Evolutionary conservation across 2,329 filamentous ascomycete genomes (phyloP), one percentile per base, ranked within the genome.

Genomic region (Cytospora schulzeri): DNA sequence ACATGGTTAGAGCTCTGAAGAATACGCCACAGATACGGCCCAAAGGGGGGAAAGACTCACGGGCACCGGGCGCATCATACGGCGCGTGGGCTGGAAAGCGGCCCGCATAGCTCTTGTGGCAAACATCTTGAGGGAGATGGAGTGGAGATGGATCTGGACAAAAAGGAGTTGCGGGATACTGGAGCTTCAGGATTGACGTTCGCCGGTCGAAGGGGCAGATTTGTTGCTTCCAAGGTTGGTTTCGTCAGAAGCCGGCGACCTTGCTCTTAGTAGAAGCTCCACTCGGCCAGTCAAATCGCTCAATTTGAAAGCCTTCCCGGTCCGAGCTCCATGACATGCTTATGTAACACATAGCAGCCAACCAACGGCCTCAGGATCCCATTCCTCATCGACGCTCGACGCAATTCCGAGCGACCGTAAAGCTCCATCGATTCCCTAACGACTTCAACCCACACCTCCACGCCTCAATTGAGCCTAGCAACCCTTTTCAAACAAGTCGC

Each of bases 21-120:
- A 53, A 62, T 41, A 54, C 62, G 55, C 62, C 54, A 59, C 28
- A 28, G 19, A n/a, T n/a, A 41, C 33, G 28, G 56, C 53, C 29
- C 28, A 6, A 28, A 38, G 31, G 48, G 59, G 53, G 50, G 35
- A 58, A 60, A 66, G 70, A 82, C 88, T 82, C 82, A 94, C 92
- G 73, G 91, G 91, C 74, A 91, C 78, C 71, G 90, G 87, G 76
- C 82, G 81, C 84, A 89, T 85, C 85, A 88, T 84, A 79, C 85
- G 85, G 77, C 79, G 79, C 70, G 87, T 87, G 70, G 86, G 85
- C 78, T 83, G 86, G 77, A 88, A 85, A 85, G 60, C 60, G 9
- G 90, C 88, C 74, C 85, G 83, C 74, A 92, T 79, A 75, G 84
- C 80, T 73, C 83, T 82, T 74, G 89, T 87, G 75, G 88, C 80